A percentile compares a stretch with the other conserved stretches of the same genome.
phyloP scores from a whole-genome alignment of 805 yeast genomes.

The Yarrowia sp. region DNA sequence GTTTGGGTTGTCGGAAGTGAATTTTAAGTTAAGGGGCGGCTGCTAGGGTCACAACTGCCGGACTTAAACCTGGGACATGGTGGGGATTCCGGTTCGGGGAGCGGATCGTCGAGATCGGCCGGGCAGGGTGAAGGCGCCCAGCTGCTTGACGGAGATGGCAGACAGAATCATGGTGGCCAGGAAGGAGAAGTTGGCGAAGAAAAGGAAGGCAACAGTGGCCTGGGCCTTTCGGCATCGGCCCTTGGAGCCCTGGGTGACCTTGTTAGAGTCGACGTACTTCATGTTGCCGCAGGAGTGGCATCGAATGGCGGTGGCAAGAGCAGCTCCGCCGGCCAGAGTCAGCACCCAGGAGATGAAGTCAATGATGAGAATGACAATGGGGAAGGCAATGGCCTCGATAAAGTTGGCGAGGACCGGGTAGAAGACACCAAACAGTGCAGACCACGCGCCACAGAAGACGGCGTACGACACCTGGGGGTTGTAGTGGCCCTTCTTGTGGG shows the following conservation, averaged over 20 bases:
- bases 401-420: conserved; percentile 79
- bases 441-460: conserved; percentile 85
- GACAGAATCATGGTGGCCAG: conserved; percentile 60
- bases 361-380: conserved; percentile 65
- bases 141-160: conserved; percentile 49
- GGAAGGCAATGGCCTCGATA: conserved; percentile 80
- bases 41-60: too few species aligned
- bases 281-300: conserved; percentile 80
- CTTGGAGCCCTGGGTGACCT: conserved; percentile 67
- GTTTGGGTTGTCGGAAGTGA: neutral
- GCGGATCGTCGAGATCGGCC: conserved; percentile 46
- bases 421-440: conserved; percentile 71
- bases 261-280: conserved; percentile 61
- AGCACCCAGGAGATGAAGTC: conserved; percentile 89
- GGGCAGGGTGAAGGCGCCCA: conserved; percentile 57
- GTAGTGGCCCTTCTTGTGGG: conserved; percentile 45
- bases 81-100: conserved; percentile 82
- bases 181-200: conserved; percentile 76
- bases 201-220: conserved; percentile 77
- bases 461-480: conserved; percentile 83
- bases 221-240: conserved; percentile 96
- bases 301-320: conserved; percentile 86
- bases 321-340: conserved; percentile 92
- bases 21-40: neutral
- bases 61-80: conserved; percentile 79